Evolutionary conservation across 768 basidiomycete species (phyloP), one percentile per base, ranked within the genome.

Genomic region (Rubroboletus satanas): DNA sequence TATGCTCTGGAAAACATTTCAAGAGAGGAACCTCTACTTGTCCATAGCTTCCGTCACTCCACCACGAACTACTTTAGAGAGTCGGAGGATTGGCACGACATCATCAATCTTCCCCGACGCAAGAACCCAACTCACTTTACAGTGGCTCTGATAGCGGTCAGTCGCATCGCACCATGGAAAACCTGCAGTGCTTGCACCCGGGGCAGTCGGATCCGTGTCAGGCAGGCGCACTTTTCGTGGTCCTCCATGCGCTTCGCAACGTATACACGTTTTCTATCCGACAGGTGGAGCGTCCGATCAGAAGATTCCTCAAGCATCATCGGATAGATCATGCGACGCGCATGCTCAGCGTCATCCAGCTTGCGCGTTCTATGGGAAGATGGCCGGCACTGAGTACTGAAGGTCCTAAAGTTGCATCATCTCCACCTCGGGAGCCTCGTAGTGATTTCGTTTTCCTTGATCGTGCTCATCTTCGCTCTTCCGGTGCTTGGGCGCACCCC

Each of bases 311-410:
- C 45, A 51, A 18, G 11, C 45, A 32, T 3, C 47, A 8, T 15
- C 48, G 49, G 1, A 17, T 1, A 2, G 55, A 53, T 8, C 10
- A 28, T 5, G 26, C 35, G 12, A 33, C 47, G 7, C 54, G 52
- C 45, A 1, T 60, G 15, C 41, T 65, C 41, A 60, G 52, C 45
- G 45, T 56, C 10, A 18, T 39, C 41, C 64, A 66, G 33, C 61
- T 65, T 9, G 61, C 58, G 0, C 64, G 64, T 3, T 61, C 60
- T 17, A 51, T 65, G 46, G 51, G 32, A 2, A 12, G 51, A 33
- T 65, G 64, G 64, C 58, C 64, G 0, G 45, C 50, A n/a, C n/a
- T n/a, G n/a, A n/a, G n/a, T n/a, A 0, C 55, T 66, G 5, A 51
- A 31, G 12, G 49, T 52, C 7, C 56, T 66, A 37, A 52, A 51